Evolutionary conservation across 129 eudicot species (phyloP).

Genomic region (Solidago caesia): DNA sequence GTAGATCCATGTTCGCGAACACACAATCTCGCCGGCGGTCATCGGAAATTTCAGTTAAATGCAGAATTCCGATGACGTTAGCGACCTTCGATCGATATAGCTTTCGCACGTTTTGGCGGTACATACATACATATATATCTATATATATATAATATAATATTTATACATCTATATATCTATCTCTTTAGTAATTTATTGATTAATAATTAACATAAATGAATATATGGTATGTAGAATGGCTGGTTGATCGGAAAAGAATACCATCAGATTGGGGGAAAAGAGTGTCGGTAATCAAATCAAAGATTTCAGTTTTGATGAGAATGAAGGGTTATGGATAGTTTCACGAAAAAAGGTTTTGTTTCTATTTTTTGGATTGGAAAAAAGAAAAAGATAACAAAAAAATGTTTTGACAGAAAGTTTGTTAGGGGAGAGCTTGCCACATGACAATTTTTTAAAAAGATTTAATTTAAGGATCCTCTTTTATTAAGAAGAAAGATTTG

Average conservation of each 20-base stretch:
- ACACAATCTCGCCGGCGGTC: conserved; percentile 8
- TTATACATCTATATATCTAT: background rate
- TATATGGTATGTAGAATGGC: conserved; percentile 62
- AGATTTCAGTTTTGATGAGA: conserved; percentile 40
- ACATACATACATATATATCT: conserved; percentile 1
- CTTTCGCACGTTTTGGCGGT: conserved; percentile 92
- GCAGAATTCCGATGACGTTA: conserved; percentile 64
- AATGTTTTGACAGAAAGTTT: too few relatives aligned
- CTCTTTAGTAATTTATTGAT: conserved; percentile 1
- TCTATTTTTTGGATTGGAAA: too few relatives aligned
- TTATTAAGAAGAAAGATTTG: too few relatives aligned
- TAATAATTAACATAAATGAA: background rate
- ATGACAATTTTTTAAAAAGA: too few relatives aligned
- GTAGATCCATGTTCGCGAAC: background rate
- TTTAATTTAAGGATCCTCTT: too few relatives aligned
- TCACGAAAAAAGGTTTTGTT: too few relatives aligned
- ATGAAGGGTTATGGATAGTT: too few relatives aligned
- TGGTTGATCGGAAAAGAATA: conserved; percentile 93
- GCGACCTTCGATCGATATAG: conserved; percentile 91
- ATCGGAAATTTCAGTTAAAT: conserved; percentile 33
- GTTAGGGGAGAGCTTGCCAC: too few relatives aligned
- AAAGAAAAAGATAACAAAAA: too few relatives aligned
- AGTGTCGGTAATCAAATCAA: conserved; percentile 55
- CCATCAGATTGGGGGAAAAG: conserved; percentile 86
- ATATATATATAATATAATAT: background rate